Base-by-base conservation (phyloP, 139 green algal species). In the Nannochloris sp. region DNA sequence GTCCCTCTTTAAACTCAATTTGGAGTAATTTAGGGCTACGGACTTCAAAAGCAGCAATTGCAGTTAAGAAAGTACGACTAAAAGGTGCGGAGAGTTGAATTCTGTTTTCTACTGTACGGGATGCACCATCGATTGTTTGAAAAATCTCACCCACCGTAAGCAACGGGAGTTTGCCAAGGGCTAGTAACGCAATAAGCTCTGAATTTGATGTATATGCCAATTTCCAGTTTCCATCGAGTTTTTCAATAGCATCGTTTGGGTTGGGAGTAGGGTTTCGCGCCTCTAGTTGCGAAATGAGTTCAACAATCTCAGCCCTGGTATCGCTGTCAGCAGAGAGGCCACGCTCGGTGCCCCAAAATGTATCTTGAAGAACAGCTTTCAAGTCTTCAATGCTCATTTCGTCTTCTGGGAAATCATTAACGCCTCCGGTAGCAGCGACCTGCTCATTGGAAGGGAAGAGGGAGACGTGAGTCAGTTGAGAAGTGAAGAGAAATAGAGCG, bases 231-330 rank as follows among this genome's bases (percentile, higher is more conserved):
- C 91, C 91, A 14, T 72, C 67, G 51, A 96, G 72, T 61, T 60
- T 70, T 13, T 60, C 44, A 4, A 25, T 15, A 2, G 68, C 60
- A 34, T 93, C 83, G 54, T 82, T 88, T 15, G 85, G 80, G 19
- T 76, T 80, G 2, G 85, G 79, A 3, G 71, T 92, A 23, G 90
- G 90, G 75, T 92, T 97, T 38, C 70, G 68, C 12, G 90, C 90
- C 76, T 97, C 91, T 54, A 97, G 80, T 74, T 96, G 90, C 6
- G 79, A 79, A 48, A 97, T 89, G 29, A 98, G 75, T 81, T 97
- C 91, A 58, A 83, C 88, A 63, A 97, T 89, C 63, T 97, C 89
- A 4, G 79, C 85, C 4, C 85, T 47, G 13, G 58, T 75, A 58
- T 88, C 92, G 46, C 73, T 85, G 33, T 74, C 75, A 0, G 88